Evolutionary conservation across 805 yeast genomes (phyloP), one percentile per base, ranked within the genome.

Genomic region (Lachancea waltii): DNA sequence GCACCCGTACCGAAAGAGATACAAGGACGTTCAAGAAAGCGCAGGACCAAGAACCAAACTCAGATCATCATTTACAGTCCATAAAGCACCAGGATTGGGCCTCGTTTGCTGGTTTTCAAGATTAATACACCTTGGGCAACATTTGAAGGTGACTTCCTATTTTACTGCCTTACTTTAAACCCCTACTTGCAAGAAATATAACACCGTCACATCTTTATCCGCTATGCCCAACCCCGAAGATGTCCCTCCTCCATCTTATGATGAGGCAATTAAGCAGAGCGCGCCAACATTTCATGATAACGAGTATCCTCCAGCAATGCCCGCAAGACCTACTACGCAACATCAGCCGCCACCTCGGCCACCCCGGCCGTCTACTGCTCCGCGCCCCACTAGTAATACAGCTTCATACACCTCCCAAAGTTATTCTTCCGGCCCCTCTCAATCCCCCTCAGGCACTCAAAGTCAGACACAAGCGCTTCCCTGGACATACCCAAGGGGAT

Each of bases 401-500:
- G 7, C 13, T 5, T 13, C 26, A 23, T 13, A 25, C 30, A 17
- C 21, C 19, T 28, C 32, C 33, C 11, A 16, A 4, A 21, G 19
- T 23, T 23, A 11, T 11, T 23, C 38, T 19, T n/a, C 28, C 26
- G 24, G 14, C 19, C 33, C 24, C 13, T 13, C 24, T 8, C 5
- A 33, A 13, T 5, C 21, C 7, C 10, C 37, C 5, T 14, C 30
- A 13, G 24, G 21, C 5, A n/a, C 19, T 14, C 30, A 17, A 18
- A 14, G 20, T 18, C 5, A 11, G 13, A 15, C 22, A 22, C 29
- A 47, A 2, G 45, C 56, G 1, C 63, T 79, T 5, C 84, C 89
- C 0, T 81, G 84, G 75, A 56, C 58, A 34, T 85, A 82, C 49
- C 94, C 95, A 0, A 56, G 47, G 2, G 69, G 76, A 3, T 80